Evolutionary conservation across 108 stramenopile species (phyloP).

Genomic region (Cylindrotheca fusiformis): DNA sequence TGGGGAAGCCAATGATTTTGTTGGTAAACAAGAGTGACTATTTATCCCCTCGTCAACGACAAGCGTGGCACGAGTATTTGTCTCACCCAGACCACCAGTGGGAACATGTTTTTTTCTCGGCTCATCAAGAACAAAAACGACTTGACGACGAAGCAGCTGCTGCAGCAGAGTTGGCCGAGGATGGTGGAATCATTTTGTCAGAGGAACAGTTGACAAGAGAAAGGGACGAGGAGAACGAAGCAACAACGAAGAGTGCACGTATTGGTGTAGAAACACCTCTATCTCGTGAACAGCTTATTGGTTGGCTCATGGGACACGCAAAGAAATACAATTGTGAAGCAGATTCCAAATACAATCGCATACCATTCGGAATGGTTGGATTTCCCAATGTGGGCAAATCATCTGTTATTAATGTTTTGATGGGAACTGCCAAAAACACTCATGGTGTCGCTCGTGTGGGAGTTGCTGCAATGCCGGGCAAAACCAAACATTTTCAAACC

Average conservation of each 20-base stretch:
- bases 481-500: conserved; percentile 99
- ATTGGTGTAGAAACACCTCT: conserved; percentile 59
- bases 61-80: conserved; percentile 88
- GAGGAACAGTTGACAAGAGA: conserved; percentile 13
- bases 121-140: conserved; percentile 84
- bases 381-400: conserved; percentile 98
- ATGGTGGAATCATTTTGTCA: conserved; percentile 8
- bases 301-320: conserved; percentile 68
- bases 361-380: conserved; percentile 95
- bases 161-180: conserved; percentile 26
- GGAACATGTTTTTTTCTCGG: conserved; percentile 94
- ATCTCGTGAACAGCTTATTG: conserved; percentile 66
- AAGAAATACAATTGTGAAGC: conserved; percentile 47
- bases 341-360: conserved; percentile 60
- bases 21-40: conserved; percentile 98
- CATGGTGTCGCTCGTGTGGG: conserved; percentile 93
- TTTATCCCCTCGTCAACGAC: conserved; percentile 76
- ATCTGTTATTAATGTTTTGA: conserved; percentile 95
- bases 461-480: conserved; percentile 97
- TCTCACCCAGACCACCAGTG: conserved; percentile 55
- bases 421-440: conserved; percentile 82
- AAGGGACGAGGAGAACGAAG: conserved; percentile 26
- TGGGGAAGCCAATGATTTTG: conserved; percentile 88
- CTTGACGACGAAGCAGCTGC: conserved; percentile 57
- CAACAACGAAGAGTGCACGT: conserved; percentile 3